Percentiles rank a stretch among this genome's conserved stretches.
Conservation (phyloP, 2,329 filamentous ascomycete genomes). For the Botryotinia narcissicola region DNA sequence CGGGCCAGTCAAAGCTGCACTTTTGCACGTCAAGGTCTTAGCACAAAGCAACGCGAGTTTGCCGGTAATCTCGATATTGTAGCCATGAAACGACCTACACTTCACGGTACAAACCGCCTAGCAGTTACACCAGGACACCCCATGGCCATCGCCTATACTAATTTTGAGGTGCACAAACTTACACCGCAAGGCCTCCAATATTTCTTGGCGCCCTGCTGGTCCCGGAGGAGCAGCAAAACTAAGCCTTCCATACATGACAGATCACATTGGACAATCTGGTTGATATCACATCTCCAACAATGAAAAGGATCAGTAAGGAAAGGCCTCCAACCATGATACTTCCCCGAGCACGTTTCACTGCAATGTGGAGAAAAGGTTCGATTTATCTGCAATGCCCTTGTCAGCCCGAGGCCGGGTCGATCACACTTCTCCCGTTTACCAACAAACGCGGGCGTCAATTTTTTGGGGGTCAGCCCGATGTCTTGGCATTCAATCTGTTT, state of each 20-base stretch:
- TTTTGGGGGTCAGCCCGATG: background rate
- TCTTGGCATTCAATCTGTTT: constrained; percentile 5
- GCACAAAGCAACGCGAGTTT: background rate
- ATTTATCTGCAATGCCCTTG: background rate
- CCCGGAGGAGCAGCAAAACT: background rate
- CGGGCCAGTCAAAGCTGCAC: background rate
- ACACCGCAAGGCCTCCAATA: background rate
- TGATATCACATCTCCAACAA: background rate
- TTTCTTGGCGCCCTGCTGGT: constrained; percentile 5
- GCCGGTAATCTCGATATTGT: background rate
- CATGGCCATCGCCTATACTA: background rate
- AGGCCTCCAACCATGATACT: background rate
- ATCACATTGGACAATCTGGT: background rate
- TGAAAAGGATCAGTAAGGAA: background rate
- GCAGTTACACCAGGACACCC: background rate
- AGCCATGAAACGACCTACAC: background rate
- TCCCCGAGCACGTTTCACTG: background rate
- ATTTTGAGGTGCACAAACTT: background rate
- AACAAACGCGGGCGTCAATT: constrained; percentile 3
- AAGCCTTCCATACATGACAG: background rate
- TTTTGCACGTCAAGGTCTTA: background rate
- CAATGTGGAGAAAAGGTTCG: background rate
- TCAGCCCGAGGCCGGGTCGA: background rate
- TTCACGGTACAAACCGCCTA: background rate
- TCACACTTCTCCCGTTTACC: constrained; percentile 10